These are phyloP conservation scores for Penicillium concentricum DNA, from an alignment of 2,329 filamentous ascomycete species.

Conservation along the genomic window DNA sequence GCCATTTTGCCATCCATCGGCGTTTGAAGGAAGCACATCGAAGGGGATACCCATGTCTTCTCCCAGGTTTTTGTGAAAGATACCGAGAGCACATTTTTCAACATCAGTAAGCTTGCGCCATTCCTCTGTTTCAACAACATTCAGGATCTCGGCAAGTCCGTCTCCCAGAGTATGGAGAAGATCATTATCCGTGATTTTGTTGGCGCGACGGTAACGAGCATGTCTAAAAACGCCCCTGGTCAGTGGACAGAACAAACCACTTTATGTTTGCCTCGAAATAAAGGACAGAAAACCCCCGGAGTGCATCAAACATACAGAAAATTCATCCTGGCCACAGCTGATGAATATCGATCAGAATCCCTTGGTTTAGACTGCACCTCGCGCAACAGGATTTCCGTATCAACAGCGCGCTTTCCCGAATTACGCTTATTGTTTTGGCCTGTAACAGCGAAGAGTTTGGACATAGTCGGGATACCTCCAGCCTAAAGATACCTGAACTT, in stretches of 20 bases:
- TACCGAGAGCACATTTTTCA: conserved; percentile 61
- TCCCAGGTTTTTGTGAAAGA: conserved; percentile 63
- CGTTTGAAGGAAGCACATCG: conserved; percentile 19
- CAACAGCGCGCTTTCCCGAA: conserved; percentile 49
- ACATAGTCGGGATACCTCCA: conserved; percentile 53
- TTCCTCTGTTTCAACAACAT: conserved; percentile 61
- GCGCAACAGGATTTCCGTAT: conserved; percentile 47
- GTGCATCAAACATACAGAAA: conserved; percentile 41
- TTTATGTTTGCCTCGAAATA: not conserved
- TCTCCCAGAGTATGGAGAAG: conserved; percentile 60
- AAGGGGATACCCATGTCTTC: conserved; percentile 63
- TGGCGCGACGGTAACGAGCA: conserved; percentile 50
- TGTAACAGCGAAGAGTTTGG: conserved; percentile 46
- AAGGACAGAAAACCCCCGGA: not conserved
- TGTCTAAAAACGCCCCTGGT: conserved; percentile 33
- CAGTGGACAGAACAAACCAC: not conserved
- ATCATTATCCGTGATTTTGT: conserved; percentile 58
- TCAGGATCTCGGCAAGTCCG: conserved; percentile 61
- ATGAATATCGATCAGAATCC: conserved; percentile 38
- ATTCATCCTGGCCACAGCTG: conserved; percentile 59
- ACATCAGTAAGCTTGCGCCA: conserved; percentile 64
- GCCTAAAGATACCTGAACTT: conserved; percentile 28
- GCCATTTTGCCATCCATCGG: conserved; percentile 5
- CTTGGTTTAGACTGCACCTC: conserved; percentile 43
- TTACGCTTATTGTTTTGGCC: conserved; percentile 45